A percentile compares a stretch with the other conserved stretches of the same genome.
Evolutionary conservation across 345 rosid genomes (phyloP).

Genomic region (Theobroma cacao): DNA sequence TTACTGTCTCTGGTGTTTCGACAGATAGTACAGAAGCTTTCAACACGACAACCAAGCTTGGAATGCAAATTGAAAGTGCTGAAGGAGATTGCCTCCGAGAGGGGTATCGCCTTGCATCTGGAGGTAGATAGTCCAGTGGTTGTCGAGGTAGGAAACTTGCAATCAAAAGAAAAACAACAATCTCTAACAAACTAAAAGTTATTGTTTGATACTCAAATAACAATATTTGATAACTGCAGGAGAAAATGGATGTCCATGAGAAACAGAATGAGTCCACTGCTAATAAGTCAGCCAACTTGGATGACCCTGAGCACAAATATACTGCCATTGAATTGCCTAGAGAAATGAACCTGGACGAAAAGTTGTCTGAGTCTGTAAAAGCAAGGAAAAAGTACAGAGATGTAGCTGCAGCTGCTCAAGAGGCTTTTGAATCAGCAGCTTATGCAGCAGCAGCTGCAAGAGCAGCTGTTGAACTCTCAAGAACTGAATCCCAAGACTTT

Average conservation of each 20-base stretch:
- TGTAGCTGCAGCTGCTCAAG: constrained; percentile 38
- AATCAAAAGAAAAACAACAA: neutral
- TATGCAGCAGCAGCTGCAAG: constrained; percentile 53
- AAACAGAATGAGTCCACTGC: neutral
- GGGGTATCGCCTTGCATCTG: constrained; percentile 29
- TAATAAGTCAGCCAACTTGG: neutral
- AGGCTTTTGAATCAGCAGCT: constrained; percentile 46
- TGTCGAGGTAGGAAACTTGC: constrained; percentile 17
- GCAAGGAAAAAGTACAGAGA: constrained; percentile 26
- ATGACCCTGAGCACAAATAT: neutral
- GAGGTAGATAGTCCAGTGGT: constrained; percentile 11
- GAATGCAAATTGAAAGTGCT: constrained; percentile 38
- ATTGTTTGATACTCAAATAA: neutral
- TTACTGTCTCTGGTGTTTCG: neutral
- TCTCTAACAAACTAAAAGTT: neutral
- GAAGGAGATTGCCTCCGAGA: constrained; percentile 35
- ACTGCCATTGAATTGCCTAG: neutral
- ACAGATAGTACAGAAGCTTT: constrained; percentile 50
- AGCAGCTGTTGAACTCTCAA: constrained; percentile 46
- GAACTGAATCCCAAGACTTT: constrained; percentile 21
- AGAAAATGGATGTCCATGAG: neutral
- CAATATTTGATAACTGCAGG: constrained; percentile 17
- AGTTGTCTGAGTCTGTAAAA: constrained; percentile 21
- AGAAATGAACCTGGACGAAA: constrained; percentile 10
- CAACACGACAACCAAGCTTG: constrained; percentile 30